Conservation (phyloP, 805 yeast genomes). For the Clavispora santaluciae region DNA sequence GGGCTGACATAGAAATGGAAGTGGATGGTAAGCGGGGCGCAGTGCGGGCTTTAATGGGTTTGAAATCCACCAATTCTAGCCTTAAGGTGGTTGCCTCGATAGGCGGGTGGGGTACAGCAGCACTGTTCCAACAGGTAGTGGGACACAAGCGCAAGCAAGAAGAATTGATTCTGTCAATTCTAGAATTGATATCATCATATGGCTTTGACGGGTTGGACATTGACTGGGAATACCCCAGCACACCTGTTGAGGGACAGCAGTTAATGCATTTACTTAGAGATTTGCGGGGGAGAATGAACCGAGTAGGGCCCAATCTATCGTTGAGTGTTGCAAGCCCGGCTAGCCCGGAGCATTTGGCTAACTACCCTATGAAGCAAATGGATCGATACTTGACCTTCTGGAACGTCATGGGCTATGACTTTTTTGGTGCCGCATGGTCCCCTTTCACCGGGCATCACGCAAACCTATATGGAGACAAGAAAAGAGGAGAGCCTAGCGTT, state of each 20-base stretch:
- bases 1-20: constrained; percentile 57
- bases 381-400: constrained; percentile 58
- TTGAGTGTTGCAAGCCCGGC: constrained; percentile 80
- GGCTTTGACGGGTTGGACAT: constrained; percentile 89
- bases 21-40: constrained; percentile 28
- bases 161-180: constrained; percentile 47
- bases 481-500: constrained; percentile 41
- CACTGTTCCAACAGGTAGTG: constrained; percentile 32
- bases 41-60: constrained; percentile 28
- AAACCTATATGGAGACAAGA: constrained; percentile 47
- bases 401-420: constrained; percentile 93
- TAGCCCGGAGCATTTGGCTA: constrained; percentile 39
- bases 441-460: constrained; percentile 59
- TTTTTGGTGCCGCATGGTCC: constrained; percentile 71
- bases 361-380: constrained; percentile 48
- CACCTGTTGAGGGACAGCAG: constrained; percentile 38
- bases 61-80: constrained; percentile 37
- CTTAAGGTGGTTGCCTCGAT: constrained; percentile 65
- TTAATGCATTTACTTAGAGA: constrained; percentile 40
- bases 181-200: constrained; percentile 43
- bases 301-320: constrained; percentile 28
- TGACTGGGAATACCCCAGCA: constrained; percentile 89
- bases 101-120: constrained; percentile 71
- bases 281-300: constrained; percentile 37
- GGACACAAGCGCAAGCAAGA: constrained; percentile 22